Percentiles rank a stretch among this genome's conserved stretches.
These are phyloP conservation scores for Chenopodium quinoa DNA, from an alignment of 148 eudicot species.

Conservation along the genomic window DNA sequence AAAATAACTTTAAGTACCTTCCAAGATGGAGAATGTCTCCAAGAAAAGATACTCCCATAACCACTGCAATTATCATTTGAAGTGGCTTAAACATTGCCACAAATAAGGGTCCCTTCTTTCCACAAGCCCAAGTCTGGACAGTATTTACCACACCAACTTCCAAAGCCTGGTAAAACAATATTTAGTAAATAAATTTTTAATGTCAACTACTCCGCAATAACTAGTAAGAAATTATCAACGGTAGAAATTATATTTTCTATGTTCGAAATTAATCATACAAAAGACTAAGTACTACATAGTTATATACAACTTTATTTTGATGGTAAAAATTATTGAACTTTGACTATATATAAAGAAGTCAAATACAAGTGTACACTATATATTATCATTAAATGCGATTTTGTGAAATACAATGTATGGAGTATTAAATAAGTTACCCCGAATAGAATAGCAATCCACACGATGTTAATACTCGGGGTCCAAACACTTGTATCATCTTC, in stretches of 20 bases:
- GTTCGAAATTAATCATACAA: too few species aligned
- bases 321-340: too few species aligned
- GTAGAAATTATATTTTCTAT: too few species aligned
- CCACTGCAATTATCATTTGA: conserved; percentile 34
- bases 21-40: conserved; percentile 25
- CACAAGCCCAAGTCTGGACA: conserved; percentile 29
- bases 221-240: too few species aligned
- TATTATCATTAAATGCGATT: too few species aligned
- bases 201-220: too few species aligned
- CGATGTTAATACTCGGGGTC: conserved; percentile 22
- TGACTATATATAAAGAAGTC: too few species aligned
- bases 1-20: conserved; percentile 12
- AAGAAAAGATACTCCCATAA: conserved; percentile 29
- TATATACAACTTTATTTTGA: too few species aligned
- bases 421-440: conserved; percentile 22
- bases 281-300: too few species aligned
- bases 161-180: conserved; percentile 7
- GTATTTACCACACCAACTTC: conserved; percentile 19
- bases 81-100: conserved; percentile 36
- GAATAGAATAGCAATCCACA: conserved; percentile 28
- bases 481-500: conserved; percentile 31
- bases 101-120: conserved; percentile 34
- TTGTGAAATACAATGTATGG: too few species aligned
- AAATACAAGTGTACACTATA: too few species aligned
- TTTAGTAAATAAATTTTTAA: neutral